Base-by-base conservation (phyloP, 306 rosid species). In the Coriaria nepalensis region DNA sequence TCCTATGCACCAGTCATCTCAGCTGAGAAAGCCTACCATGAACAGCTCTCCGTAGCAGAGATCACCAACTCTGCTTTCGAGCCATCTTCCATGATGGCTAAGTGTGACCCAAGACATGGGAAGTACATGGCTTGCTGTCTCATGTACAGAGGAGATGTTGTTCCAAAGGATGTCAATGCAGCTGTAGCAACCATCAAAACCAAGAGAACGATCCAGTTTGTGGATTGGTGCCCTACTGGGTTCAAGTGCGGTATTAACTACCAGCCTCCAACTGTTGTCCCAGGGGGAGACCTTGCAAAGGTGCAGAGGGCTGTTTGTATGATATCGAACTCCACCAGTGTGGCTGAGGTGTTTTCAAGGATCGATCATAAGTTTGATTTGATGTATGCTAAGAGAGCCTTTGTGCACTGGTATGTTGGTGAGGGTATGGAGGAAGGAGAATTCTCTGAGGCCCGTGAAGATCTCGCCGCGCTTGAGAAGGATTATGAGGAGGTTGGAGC, bases 381-480 rank as follows among this genome's bases (percentile, higher is more conserved):
- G 29, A 82, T 82, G 87, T 82, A 82, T 56, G 77, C 93, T 8
- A 78, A 82, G 81, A 74, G 93, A 49, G 93, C 93, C 4, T 82
- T 82, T 6, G 84, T 82, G 40, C 93, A 82, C 76, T 82, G 84
- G 87, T 82, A 82, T n/a, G 87, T 82, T 10, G 93, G 87, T 35
- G 84, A 82, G 81, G 87, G 93, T 6, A 79, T 82, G 93, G 93
- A 82, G 67, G 93, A 78, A 58, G 93, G 93, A 37, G 93, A 82
- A 55, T 82, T 82, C 74, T 82, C 93, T 0, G 87, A 82, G 57
- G 93, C 93, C 39, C 81, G 87, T 14, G 93, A 82, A 49, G 87
- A 82, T 67, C 93, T 82, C 43, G 87, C 93, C 35, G 87, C 93
- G 20, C 68, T 78, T 8, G 90, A 82, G 68, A 83, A 83, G 65